phyloP scores from a whole-genome alignment of 768 basidiomycete genomes.

The Fistulinella prunicolor region DNA sequence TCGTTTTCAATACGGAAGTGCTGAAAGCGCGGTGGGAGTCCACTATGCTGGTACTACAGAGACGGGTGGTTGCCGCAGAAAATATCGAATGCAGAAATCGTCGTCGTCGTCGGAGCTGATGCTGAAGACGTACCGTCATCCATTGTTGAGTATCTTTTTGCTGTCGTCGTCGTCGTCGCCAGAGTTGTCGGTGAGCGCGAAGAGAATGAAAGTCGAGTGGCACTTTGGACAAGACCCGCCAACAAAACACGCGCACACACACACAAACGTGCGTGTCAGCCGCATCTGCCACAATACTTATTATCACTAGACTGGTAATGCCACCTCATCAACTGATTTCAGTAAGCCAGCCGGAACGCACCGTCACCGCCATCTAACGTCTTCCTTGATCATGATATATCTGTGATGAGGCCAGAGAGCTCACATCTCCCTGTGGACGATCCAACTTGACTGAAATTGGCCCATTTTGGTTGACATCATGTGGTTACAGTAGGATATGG shows the following conservation, averaged over 20 bases:
- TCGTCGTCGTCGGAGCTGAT: conserved; percentile 66
- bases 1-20: conserved; percentile 28
- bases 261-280: too few species aligned
- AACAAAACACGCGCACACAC: conserved; percentile 23
- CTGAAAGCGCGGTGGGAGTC: conserved; percentile 30
- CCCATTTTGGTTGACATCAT: too few species aligned
- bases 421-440: too few species aligned
- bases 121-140: conserved; percentile 82
- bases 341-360: too few species aligned
- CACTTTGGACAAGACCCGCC: not conserved
- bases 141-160: conserved; percentile 40
- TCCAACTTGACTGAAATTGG: too few species aligned
- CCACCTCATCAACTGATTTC: too few species aligned
- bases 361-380: too few species aligned
- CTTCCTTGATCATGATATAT: too few species aligned
- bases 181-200: conserved; percentile 3
- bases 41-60: conserved; percentile 33
- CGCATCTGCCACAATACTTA: too few species aligned
- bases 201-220: not conserved
- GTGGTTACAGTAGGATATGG: too few species aligned
- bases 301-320: too few species aligned
- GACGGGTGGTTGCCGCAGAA: conserved; percentile 37
- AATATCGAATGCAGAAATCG: conserved; percentile 45
- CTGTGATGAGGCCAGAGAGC: too few species aligned
- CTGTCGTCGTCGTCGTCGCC: conserved; percentile 18